These are phyloP conservation scores for Pythium biforme DNA, from an alignment of 352 stramenopile species.

Conservation along the genomic window DNA sequence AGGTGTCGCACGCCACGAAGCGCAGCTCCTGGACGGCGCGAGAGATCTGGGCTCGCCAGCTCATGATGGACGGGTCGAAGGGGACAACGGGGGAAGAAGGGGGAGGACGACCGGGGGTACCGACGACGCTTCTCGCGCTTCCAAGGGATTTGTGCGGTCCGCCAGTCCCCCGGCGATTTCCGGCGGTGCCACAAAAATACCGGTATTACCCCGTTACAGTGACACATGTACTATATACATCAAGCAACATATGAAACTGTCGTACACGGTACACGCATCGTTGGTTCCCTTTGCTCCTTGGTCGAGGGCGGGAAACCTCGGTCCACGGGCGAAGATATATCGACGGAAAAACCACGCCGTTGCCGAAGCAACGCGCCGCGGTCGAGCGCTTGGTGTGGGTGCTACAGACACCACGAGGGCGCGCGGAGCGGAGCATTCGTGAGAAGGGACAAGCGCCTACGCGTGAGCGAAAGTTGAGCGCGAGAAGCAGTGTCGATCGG, in stretches of 20 bases:
- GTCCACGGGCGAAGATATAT: conserved; percentile 3
- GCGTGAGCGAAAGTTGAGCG: neutral
- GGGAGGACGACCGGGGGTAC: neutral
- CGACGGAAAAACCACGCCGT: conserved; percentile 2
- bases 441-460: neutral
- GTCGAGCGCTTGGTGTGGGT: neutral
- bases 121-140: conserved; percentile 8
- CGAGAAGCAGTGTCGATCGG: neutral
- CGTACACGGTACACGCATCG: neutral
- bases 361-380: neutral
- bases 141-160: neutral
- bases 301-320: conserved; percentile 1
- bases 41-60: conserved; percentile 88
- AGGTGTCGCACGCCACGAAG: conserved; percentile 83
- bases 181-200: conserved; percentile 12
- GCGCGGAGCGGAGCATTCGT: neutral
- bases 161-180: conserved; percentile 1
- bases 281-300: conserved; percentile 2
- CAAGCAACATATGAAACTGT: conserved; percentile 11
- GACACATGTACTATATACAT: conserved; percentile 1
- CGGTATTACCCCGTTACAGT: conserved; percentile 19
- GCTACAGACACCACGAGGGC: neutral
- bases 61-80: conserved; percentile 48
- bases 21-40: conserved; percentile 81
- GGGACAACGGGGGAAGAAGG: neutral